Conservation (phyloP, 371 early-diverging fungal species). For the Actinomortierella ambigua region DNA sequence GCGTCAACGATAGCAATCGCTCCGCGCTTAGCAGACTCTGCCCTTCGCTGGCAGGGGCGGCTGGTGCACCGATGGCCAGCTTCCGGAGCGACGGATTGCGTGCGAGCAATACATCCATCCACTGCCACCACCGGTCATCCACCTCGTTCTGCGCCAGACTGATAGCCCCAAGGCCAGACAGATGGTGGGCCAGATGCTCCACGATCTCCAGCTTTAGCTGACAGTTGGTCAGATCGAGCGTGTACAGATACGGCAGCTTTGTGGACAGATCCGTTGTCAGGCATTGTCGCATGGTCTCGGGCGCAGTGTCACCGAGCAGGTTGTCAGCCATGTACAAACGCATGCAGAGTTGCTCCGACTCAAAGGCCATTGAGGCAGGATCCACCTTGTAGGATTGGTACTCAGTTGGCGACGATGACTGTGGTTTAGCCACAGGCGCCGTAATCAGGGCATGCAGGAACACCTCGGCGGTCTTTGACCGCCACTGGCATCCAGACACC, state of each 20-base stretch:
- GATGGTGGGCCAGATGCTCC: conserved; percentile 14
- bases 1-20: conserved; percentile 11
- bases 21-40: conserved; percentile 9
- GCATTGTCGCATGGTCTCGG: conserved; percentile 9
- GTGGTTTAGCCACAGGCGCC: background rate
- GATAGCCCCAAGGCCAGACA: conserved; percentile 22
- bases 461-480: conserved; percentile 17
- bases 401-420: no score
- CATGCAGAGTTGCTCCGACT: conserved; percentile 15
- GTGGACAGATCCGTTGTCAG: conserved; percentile 14
- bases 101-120: conserved; percentile 25
- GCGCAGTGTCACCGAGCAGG: conserved; percentile 21
- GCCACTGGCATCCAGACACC: conserved; percentile 38
- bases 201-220: conserved; percentile 25
- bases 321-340: conserved; percentile 30
- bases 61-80: conserved; percentile 12
- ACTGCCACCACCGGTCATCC: conserved; percentile 40
- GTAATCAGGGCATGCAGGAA: conserved; percentile 20
- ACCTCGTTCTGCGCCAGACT: conserved; percentile 21
- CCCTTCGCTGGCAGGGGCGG: background rate
- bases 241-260: conserved; percentile 19
- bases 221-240: conserved; percentile 30
- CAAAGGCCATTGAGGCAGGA: background rate
- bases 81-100: conserved; percentile 12
- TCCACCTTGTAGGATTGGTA: background rate